Percentiles rank a stretch among this genome's conserved stretches.
Conservation (phyloP, 1,284 basidiomycete genomes). For the Ceratobasidium sp. region DNA sequence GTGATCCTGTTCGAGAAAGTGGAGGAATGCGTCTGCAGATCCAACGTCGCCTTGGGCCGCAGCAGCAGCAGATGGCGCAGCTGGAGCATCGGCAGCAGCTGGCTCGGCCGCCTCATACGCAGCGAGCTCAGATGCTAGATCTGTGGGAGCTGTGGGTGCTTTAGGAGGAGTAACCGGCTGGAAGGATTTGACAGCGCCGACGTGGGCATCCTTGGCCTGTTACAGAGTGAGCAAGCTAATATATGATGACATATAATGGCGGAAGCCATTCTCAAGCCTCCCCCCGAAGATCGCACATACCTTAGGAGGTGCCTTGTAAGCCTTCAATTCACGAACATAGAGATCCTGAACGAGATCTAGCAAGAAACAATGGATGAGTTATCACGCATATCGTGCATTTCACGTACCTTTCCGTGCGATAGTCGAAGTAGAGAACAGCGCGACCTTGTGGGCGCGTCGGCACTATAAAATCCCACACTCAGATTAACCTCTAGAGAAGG, state of each 20-base stretch:
- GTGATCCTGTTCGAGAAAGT: constrained; percentile 68
- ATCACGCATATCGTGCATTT: constrained; percentile 6
- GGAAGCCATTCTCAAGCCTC: neutral
- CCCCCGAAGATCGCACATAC: constrained; percentile 51
- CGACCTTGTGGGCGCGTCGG: constrained; percentile 44
- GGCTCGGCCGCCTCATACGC: constrained; percentile 85
- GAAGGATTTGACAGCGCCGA: constrained; percentile 81
- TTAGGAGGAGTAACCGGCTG: constrained; percentile 73
- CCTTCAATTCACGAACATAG: constrained; percentile 89
- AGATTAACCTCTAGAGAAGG: neutral
- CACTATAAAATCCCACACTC: constrained; percentile 43
- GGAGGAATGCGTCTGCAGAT: constrained; percentile 68
- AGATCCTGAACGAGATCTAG: constrained; percentile 92
- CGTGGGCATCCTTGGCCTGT: constrained; percentile 85
- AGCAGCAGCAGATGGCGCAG: constrained; percentile 51
- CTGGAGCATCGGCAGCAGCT: constrained; percentile 59
- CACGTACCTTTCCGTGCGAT: constrained; percentile 74
- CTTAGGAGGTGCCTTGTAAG: constrained; percentile 75
- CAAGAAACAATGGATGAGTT: neutral
- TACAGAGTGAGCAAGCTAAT: constrained; percentile 10
- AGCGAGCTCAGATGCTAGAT: constrained; percentile 83
- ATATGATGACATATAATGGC: neutral
- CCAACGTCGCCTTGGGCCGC: constrained; percentile 56
- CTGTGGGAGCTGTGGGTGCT: constrained; percentile 74
- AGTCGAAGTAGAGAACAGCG: constrained; percentile 71